Evolutionary conservation across 139 green algal species (phyloP).

Genomic region (Chlamydomonas schloesseri): DNA sequence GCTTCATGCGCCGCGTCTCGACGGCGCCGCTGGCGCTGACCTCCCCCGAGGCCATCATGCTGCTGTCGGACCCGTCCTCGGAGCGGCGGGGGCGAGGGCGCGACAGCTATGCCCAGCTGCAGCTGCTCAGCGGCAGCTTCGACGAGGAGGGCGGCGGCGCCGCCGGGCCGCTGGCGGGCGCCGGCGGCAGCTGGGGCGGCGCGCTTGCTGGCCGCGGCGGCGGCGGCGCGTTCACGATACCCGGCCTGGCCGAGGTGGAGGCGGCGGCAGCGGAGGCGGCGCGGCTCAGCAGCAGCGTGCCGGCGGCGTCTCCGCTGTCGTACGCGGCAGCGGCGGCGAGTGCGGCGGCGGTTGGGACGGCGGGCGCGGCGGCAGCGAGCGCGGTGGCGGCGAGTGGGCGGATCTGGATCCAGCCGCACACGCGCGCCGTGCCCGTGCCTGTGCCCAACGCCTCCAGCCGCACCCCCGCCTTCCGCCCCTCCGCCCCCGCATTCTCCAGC

Average conservation of each 20-base stretch:
- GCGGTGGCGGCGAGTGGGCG: not conserved
- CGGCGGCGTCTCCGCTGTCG: too few relatives aligned
- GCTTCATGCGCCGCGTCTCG: constrained; percentile 1
- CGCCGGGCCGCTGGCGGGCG: not conserved
- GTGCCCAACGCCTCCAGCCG: constrained; percentile 27
- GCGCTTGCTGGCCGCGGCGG: too few relatives aligned
- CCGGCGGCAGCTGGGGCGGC: not conserved
- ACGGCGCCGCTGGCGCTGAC: not conserved
- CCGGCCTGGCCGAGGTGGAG: too few relatives aligned
- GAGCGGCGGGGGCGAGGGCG: constrained; percentile 15
- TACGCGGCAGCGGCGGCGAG: too few relatives aligned
- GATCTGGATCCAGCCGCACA: too few relatives aligned
- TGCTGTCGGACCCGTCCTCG: constrained; percentile 10
- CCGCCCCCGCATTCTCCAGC: not conserved
- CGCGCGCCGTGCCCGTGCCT: not conserved
- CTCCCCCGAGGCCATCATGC: not conserved
- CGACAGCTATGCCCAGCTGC: constrained; percentile 21
- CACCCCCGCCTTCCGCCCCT: constrained; percentile 13
- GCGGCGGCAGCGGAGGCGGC: too few relatives aligned
- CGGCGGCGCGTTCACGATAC: too few relatives aligned
- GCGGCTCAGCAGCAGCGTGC: too few relatives aligned
- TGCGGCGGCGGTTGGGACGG: too few relatives aligned
- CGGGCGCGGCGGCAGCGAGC: too few relatives aligned
- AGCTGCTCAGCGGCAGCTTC: not conserved
- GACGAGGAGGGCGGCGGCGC: not conserved